Base-by-base conservation (phyloP, 78 protist genomes). In the Dictyostelium capitatum region DNA sequence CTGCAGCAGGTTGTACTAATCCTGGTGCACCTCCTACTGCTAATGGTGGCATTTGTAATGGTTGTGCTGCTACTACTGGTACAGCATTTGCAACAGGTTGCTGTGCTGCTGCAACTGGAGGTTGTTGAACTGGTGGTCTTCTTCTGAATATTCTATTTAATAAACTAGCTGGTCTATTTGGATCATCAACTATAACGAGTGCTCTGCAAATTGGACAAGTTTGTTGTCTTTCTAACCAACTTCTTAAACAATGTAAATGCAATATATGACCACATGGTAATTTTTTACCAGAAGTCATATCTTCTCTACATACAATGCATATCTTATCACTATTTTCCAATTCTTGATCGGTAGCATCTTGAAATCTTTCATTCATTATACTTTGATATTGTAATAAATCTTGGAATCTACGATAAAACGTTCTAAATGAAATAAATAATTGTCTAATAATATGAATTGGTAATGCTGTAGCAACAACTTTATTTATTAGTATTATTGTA, bases 251-350 rank as follows among this genome's bases (percentile, higher is more conserved):
- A 77, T 82, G 51, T 85, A 94, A 79, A 78, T 98, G 99, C 72
- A 98, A 92, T 28, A 98, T 80, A 84, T 98, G 99, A 28, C 97
- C 98, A 64, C 99, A 98, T n/a, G 97, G 96, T 70, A 98, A 74
- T 41, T 96, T 91, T 82, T 94, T 91, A 48, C 93, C 97, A 10
- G 79, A 43, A 12, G 59, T 51, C 97, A 97, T 95, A 48, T 91
- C 96, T 47, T 91, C 96, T 54, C 97, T 75, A 83, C 99, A 97
- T 41, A 97, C 97, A 64, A 94, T 95, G 83, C 99, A 97, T 8
- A 78, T 89, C 65, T 51, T 72, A 78, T 97, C 98, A 37, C 70
- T 28, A 28, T 79, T 48, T 17, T 84, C 95, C 20, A 96, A 85
- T 56, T 95, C 99, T 25, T 83, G 96, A n/a, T 72, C 90, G 7